phyloP scores from a whole-genome alignment of 148 eudicot genomes.

The Hydrangea macrophylla region DNA sequence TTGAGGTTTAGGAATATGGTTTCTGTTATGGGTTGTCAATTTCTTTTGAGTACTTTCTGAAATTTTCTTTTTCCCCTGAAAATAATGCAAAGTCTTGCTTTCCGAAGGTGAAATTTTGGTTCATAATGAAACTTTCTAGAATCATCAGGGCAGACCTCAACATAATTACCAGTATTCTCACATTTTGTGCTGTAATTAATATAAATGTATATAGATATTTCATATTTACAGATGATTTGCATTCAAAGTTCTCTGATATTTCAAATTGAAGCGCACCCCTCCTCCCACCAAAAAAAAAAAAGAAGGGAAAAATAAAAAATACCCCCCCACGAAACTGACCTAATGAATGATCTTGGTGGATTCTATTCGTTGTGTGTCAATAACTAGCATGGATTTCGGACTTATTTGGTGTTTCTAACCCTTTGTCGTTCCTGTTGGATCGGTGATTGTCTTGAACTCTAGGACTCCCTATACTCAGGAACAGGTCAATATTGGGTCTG shows the following conservation, averaged over 20 bases:
- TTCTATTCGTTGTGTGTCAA: not conserved
- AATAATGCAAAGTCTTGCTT: not conserved
- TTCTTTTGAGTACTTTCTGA: not conserved
- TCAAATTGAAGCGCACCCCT: not conserved
- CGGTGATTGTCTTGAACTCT: constrained; percentile 11
- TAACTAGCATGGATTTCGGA: not conserved
- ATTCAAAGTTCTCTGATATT: not conserved
- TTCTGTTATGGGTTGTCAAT: not conserved
- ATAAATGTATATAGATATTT: no score
- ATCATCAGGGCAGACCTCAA: no score
- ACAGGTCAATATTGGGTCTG: constrained; percentile 79
- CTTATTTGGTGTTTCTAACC: not conserved
- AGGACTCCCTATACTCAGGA: constrained; percentile 83
- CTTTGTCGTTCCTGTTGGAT: constrained; percentile 8
- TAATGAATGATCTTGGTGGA: not conserved
- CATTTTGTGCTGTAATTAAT: not conserved
- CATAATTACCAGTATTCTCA: not conserved
- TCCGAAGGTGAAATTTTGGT: not conserved
- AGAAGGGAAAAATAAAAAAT: no score
- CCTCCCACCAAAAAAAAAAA: no score
- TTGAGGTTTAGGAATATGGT: not conserved
- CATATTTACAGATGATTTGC: not conserved
- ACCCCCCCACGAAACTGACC: no score
- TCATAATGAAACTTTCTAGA: not conserved
- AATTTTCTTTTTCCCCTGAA: not conserved